phyloP scores from a whole-genome alignment of 2,329 filamentous ascomycete genomes.

The Cordyceps pruinosa region DNA sequence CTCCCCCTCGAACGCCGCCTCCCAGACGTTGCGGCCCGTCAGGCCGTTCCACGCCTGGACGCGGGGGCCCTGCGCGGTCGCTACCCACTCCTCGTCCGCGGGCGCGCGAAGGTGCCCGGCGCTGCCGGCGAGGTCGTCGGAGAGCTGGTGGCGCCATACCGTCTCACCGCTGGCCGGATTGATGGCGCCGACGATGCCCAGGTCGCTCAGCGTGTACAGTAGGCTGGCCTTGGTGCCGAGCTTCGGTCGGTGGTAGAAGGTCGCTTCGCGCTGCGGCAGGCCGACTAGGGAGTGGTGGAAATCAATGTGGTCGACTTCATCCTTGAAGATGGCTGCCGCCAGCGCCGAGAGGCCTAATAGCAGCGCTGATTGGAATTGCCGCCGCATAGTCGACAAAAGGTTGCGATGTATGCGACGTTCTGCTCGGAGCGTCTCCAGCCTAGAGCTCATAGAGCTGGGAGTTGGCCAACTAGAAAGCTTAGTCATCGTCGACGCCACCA shows the following conservation, averaged over 20 bases:
- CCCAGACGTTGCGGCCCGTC: conserved; percentile 75
- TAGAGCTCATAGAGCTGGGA: conserved; percentile 1
- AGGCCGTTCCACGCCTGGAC: conserved; percentile 79
- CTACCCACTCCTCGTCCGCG: conserved; percentile 71
- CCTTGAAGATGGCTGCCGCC: conserved; percentile 66
- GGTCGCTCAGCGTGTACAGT: conserved; percentile 83
- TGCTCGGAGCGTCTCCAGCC: neutral
- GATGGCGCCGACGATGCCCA: conserved; percentile 75
- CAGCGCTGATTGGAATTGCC: conserved; percentile 28
- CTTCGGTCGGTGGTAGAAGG: conserved; percentile 89
- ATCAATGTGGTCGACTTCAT: conserved; percentile 88
- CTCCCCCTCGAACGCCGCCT: conserved; percentile 49
- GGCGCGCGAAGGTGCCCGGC: conserved; percentile 59
- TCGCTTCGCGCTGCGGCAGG: conserved; percentile 70
- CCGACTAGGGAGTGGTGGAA: conserved; percentile 85
- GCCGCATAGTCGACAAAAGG: conserved; percentile 26
- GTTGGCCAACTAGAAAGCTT: conserved; percentile 4
- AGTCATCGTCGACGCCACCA: conserved; percentile 8
- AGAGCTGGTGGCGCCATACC: conserved; percentile 77
- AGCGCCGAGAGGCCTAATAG: conserved; percentile 34
- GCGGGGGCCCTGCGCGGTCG: conserved; percentile 62
- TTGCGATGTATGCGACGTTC: conserved; percentile 1
- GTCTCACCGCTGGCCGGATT: conserved; percentile 80
- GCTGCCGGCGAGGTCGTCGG: conserved; percentile 40
- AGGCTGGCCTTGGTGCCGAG: conserved; percentile 77